Evolutionary conservation across 176 grass and related monocot species (phyloP).

Genomic region (Coix lacrymajobi): DNA sequence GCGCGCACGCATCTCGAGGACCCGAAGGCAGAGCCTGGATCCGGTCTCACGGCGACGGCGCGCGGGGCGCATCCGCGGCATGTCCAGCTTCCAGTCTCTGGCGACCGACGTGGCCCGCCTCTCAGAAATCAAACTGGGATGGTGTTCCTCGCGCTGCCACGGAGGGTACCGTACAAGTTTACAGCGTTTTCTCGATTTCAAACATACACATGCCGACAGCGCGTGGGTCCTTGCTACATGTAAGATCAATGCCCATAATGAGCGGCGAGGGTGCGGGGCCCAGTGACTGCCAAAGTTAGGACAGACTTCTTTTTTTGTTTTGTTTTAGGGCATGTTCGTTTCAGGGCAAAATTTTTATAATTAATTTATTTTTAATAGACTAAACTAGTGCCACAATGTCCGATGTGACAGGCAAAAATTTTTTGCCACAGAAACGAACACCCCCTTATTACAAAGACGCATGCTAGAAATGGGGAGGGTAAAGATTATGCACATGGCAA

Average conservation of each 20-base stretch:
- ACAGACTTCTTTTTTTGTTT: background rate
- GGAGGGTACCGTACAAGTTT: background rate
- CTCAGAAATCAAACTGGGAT: background rate
- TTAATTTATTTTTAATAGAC: too few relatives aligned
- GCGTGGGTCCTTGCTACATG: background rate
- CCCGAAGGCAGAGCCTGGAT: background rate
- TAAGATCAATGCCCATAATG: background rate
- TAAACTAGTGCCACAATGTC: too few relatives aligned
- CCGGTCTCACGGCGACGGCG: background rate
- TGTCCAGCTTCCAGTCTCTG: background rate
- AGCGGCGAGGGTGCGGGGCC: background rate
- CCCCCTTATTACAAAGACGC: background rate
- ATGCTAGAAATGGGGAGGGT: background rate
- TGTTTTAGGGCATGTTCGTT: too few relatives aligned
- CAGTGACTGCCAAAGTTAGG: background rate
- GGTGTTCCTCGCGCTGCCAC: too few relatives aligned
- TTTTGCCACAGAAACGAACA: too few relatives aligned
- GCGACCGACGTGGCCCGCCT: background rate
- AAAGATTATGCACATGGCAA: background rate
- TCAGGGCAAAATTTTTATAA: too few relatives aligned
- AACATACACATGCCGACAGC: background rate
- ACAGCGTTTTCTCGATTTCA: background rate
- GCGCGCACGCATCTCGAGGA: background rate
- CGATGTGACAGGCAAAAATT: too few relatives aligned
- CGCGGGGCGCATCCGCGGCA: background rate